Conservation (phyloP, 495 filamentous ascomycete genomes). For the Aspergillus affinis region DNA sequence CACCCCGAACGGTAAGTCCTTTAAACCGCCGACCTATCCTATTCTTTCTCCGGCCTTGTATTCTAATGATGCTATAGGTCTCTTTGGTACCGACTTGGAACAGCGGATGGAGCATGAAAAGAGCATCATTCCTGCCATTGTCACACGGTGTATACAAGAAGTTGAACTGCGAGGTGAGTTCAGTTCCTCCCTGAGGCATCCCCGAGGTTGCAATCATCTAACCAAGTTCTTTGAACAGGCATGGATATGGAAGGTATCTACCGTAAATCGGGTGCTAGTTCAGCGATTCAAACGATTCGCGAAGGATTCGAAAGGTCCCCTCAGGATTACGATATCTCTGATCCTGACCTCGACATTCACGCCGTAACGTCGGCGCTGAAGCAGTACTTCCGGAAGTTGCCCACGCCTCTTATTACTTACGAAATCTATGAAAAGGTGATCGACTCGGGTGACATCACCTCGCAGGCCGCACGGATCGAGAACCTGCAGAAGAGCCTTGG, state of each 20-base stretch:
- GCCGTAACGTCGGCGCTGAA: constrained; percentile 95
- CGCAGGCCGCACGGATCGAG: constrained; percentile 52
- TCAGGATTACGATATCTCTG: constrained; percentile 81
- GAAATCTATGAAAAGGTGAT: constrained; percentile 89
- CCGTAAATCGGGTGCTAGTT: constrained; percentile 90
- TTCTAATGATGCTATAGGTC: constrained; percentile 35
- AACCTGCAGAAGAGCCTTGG: constrained; percentile 69
- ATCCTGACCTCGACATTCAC: constrained; percentile 91
- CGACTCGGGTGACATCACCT: constrained; percentile 57
- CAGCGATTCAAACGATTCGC: constrained; percentile 80
- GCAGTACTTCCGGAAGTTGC: constrained; percentile 95
- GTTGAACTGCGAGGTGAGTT: constrained; percentile 77
- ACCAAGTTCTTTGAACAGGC: constrained; percentile 45
- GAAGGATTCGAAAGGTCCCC: constrained; percentile 82
- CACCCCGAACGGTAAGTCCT: constrained; percentile 45
- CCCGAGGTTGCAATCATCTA: background rate
- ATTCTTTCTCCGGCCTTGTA: background rate
- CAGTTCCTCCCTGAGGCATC: constrained; percentile 12
- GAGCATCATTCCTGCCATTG: constrained; percentile 82
- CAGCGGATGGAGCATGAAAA: constrained; percentile 87
- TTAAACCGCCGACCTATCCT: background rate
- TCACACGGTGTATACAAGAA: constrained; percentile 94
- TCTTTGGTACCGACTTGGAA: constrained; percentile 91
- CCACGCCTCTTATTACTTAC: constrained; percentile 86
- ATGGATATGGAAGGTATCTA: constrained; percentile 99